Evolutionary conservation across 345 rosid genomes (phyloP).

Genomic region (Camelina sativa): DNA sequence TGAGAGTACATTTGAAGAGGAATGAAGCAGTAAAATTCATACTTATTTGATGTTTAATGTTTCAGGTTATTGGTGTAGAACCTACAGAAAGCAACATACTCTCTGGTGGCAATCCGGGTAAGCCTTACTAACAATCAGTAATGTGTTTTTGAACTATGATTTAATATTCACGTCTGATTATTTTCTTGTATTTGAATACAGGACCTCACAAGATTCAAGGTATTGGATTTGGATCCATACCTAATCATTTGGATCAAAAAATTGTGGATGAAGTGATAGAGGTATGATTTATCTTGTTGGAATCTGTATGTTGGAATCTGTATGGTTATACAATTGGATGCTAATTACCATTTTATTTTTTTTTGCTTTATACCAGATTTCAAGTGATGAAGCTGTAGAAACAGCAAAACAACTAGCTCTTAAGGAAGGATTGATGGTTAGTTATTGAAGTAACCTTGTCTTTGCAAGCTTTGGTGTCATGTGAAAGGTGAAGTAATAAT

Average conservation of each 20-base stretch:
- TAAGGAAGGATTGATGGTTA: slow-evolving; percentile 93
- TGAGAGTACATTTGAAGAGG: not conserved
- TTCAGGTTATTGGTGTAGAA: slow-evolving; percentile 83
- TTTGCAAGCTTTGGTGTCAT: not conserved
- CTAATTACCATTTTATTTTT: not conserved
- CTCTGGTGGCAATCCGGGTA: slow-evolving; percentile 87
- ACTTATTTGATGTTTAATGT: slow-evolving; percentile 21
- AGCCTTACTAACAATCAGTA: slow-evolving; percentile 23
- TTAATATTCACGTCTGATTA: not conserved
- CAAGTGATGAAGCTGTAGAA: slow-evolving; percentile 80
- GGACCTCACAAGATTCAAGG: slow-evolving; percentile 99
- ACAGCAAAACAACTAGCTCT: slow-evolving; percentile 93
- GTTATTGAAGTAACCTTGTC: slow-evolving; percentile 31
- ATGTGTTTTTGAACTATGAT: not conserved
- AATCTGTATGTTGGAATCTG: slow-evolving; percentile 18
- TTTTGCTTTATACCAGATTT: slow-evolving; percentile 33
- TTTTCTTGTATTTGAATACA: slow-evolving; percentile 41
- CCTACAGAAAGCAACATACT: slow-evolving; percentile 81
- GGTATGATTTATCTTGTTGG: slow-evolving; percentile 46
- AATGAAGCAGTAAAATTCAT: not conserved
- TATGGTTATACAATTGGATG: slow-evolving; percentile 12
- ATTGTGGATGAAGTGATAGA: slow-evolving; percentile 85
- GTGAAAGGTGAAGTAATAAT: not conserved
- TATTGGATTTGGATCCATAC: slow-evolving; percentile 96
- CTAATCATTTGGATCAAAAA: slow-evolving; percentile 71